Percentiles rank a stretch among this genome's conserved stretches.
Evolutionary conservation across 371 early-diverging fungal species (phyloP).

Genomic region (Gilbertella persicaria): DNA sequence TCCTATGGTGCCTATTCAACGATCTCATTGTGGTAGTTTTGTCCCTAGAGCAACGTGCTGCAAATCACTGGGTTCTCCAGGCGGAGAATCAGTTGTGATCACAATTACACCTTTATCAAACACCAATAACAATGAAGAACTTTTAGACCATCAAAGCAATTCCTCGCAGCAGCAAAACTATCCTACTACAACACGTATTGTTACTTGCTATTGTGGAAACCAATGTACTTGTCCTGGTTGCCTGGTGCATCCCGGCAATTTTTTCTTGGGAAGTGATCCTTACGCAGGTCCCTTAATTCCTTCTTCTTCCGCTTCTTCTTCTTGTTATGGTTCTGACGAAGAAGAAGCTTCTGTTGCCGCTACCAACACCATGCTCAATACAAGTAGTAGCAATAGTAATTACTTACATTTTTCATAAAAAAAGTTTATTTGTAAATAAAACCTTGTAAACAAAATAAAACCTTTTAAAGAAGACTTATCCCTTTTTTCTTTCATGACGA

Average conservation of each 20-base stretch:
- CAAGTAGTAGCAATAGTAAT: constrained; percentile 2
- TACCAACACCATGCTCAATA: background rate
- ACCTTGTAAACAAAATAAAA: constrained; percentile 32
- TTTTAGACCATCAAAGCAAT: background rate
- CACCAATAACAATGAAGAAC: constrained; percentile 1
- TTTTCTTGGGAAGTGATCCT: constrained; percentile 35
- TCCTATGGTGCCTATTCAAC: background rate
- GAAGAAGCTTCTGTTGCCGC: constrained; percentile 16
- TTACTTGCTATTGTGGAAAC: constrained; percentile 39
- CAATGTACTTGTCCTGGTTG: constrained; percentile 39
- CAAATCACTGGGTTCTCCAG: constrained; percentile 1
- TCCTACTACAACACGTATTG: constrained; percentile 29
- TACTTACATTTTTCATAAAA: constrained; percentile 8
- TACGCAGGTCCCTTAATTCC: constrained; percentile 26
- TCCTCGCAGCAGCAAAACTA: constrained; percentile 3
- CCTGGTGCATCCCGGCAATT: constrained; percentile 39
- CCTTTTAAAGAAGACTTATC: no score
- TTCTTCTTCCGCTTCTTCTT: constrained; percentile 28
- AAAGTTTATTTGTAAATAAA: constrained; percentile 61
- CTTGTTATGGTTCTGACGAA: constrained; percentile 36
- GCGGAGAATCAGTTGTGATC: constrained; percentile 46
- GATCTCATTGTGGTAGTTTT: constrained; percentile 33
- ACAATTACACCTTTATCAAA: constrained; percentile 42
- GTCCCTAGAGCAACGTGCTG: constrained; percentile 23
- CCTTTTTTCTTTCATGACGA: no score